phyloP scores from a whole-genome alignment of 495 filamentous ascomycete species.

The Trichodelitschia bisporula region DNA sequence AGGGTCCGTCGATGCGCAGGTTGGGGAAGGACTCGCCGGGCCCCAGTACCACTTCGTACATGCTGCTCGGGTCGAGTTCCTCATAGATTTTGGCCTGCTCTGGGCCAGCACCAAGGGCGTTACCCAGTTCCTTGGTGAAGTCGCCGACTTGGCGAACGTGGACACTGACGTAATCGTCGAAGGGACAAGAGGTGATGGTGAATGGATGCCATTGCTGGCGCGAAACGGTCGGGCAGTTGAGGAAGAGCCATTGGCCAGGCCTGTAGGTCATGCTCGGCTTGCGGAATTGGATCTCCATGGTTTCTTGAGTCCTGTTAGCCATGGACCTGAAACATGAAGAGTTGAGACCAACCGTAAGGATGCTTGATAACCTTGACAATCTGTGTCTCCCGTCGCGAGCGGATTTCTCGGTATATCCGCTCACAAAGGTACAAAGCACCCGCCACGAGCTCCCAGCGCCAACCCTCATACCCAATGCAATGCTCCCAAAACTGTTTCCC shows the following conservation, averaged over 20 bases:
- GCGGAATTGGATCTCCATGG: constrained; percentile 88
- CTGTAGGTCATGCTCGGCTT: constrained; percentile 98
- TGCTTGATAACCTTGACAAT: constrained; percentile 88
- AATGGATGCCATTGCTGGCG: constrained; percentile 94
- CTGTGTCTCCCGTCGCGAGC: constrained; percentile 53
- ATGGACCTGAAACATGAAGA: not conserved
- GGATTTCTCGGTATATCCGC: constrained; percentile 78
- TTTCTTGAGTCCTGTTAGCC: constrained; percentile 29
- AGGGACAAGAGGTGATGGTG: constrained; percentile 96
- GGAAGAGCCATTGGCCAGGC: constrained; percentile 90
- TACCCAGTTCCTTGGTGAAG: constrained; percentile 69
- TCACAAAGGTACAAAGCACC: constrained; percentile 69
- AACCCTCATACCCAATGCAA: constrained; percentile 88
- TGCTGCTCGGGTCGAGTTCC: constrained; percentile 73
- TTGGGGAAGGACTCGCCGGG: constrained; percentile 77
- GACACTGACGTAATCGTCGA: constrained; percentile 78
- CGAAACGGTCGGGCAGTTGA: constrained; percentile 77
- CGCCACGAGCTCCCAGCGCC: constrained; percentile 89
- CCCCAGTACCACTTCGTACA: constrained; percentile 93
- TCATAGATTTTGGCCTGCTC: constrained; percentile 70
- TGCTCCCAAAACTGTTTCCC: constrained; percentile 65
- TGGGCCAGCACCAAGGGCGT: constrained; percentile 75
- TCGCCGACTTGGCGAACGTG: constrained; percentile 94
- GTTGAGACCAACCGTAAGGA: constrained; percentile 66
- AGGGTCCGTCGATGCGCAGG: constrained; percentile 65